Conservation (phyloP, 768 basidiomycete genomes). For the Mycena haematopus region DNA sequence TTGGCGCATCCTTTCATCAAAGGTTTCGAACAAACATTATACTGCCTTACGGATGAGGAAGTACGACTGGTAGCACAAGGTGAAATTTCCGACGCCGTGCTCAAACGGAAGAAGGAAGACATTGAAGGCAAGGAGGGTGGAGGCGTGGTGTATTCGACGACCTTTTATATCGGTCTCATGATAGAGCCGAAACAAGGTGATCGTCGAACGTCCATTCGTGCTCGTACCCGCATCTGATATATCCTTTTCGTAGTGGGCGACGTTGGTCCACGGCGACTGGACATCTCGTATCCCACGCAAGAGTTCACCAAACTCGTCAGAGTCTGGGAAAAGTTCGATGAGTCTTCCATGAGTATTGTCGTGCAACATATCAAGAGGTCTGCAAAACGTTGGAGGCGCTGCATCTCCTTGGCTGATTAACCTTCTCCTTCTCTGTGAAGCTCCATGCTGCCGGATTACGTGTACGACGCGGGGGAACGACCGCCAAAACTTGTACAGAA, state of each 20-base stretch:
- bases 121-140: constrained; percentile 77
- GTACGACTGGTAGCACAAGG: constrained; percentile 89
- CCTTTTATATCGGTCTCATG: constrained; percentile 94
- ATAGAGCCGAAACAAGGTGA: constrained; percentile 92
- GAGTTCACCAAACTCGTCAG: constrained; percentile 95
- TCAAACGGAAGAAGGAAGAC: constrained; percentile 60
- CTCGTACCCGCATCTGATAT: constrained; percentile 11
- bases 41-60: constrained; percentile 88
- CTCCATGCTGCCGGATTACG: constrained; percentile 78
- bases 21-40: constrained; percentile 87
- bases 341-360: constrained; percentile 90
- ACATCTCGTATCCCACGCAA: constrained; percentile 96
- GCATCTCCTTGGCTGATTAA: constrained; percentile 19
- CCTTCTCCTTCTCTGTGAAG: constrained; percentile 43
- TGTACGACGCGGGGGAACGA: constrained; percentile 83
- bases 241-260: constrained; percentile 63
- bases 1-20: constrained; percentile 96
- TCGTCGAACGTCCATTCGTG: constrained; percentile 26
- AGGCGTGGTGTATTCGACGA: constrained; percentile 90
- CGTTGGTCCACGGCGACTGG: constrained; percentile 81
- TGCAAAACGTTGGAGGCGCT: constrained; percentile 28
- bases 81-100: constrained; percentile 45
- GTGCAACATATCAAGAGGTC: constrained; percentile 94
- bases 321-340: constrained; percentile 92
- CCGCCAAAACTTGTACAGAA: constrained; percentile 75